A percentile compares a stretch with the other conserved stretches of the same genome.
These are phyloP conservation scores for Spongiforma sp. DNA, from an alignment of 1,284 basidiomycete species.

Conservation along the genomic window DNA sequence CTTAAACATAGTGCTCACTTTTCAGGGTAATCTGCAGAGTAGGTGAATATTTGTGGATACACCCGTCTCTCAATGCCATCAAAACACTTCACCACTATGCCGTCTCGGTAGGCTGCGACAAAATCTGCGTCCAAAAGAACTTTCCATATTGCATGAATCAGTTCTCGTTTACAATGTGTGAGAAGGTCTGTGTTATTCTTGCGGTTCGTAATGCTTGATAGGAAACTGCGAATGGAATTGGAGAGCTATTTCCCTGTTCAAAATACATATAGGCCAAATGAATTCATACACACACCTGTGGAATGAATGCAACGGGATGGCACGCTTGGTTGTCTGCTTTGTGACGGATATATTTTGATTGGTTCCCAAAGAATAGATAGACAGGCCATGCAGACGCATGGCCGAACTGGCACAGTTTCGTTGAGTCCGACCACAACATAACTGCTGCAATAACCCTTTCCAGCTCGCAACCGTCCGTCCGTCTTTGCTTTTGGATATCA, in stretches of 20 bases:
- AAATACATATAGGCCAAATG: neutral
- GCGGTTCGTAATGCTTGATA: neutral
- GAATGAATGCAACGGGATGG: neutral
- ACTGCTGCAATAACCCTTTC: neutral
- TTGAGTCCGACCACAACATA: neutral
- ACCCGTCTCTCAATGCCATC: neutral
- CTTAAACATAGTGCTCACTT: neutral
- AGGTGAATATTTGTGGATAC: neutral
- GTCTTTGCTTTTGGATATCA: neutral
- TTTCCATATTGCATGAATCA: neutral
- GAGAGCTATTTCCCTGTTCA: neutral
- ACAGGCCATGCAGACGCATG: neutral
- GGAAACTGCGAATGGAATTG: neutral
- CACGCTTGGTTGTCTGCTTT: neutral
- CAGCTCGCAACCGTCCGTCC: neutral
- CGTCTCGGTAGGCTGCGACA: neutral
- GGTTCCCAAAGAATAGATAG: neutral
- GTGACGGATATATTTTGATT: neutral
- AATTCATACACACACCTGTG: neutral
- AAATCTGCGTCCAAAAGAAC: neutral
- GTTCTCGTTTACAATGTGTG: neutral
- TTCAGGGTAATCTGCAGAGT: slow-evolving; percentile 1
- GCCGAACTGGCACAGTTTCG: neutral
- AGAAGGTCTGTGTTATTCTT: neutral
- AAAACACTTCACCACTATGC: neutral